phyloP scores from a whole-genome alignment of 2,329 filamentous ascomycete species.

The Zalaria obscura region DNA sequence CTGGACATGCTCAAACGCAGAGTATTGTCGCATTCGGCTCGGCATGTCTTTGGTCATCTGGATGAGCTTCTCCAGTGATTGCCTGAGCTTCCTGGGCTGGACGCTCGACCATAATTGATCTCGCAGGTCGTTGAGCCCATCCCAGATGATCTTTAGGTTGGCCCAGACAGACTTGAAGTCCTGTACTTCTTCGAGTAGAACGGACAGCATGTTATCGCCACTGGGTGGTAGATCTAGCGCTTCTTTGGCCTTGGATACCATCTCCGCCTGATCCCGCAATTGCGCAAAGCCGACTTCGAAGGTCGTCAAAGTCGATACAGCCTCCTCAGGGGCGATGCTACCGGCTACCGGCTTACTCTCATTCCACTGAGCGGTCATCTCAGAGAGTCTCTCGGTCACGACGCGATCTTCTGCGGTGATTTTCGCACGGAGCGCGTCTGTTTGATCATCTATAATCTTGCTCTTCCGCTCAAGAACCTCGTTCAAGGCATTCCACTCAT shows the following conservation, averaged over 20 bases:
- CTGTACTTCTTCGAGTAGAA: conserved; percentile 86
- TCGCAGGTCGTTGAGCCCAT: conserved; percentile 81
- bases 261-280: conserved; percentile 75
- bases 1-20: conserved; percentile 98
- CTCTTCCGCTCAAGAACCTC: conserved; percentile 85
- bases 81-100: conserved; percentile 81
- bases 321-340: conserved; percentile 78
- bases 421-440: conserved; percentile 86
- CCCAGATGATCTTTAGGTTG: conserved; percentile 89
- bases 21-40: conserved; percentile 96
- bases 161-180: conserved; percentile 99
- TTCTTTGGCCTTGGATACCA: conserved; percentile 94
- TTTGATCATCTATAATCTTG: conserved; percentile 93
- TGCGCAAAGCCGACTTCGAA: conserved; percentile 79
- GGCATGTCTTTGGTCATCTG: conserved; percentile 99
- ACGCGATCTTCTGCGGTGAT: conserved; percentile 88
- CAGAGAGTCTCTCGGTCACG: conserved; percentile 73
- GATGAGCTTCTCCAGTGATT: conserved; percentile 78
- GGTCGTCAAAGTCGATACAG: conserved; percentile 63
- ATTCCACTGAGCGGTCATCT: conserved; percentile 79
- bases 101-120: conserved; percentile 92
- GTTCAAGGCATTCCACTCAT: conserved; percentile 86
- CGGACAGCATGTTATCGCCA: conserved; percentile 65
- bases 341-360: conserved; percentile 95
- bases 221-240: conserved; percentile 78